Evolutionary conservation across 2,329 filamentous ascomycete species (phyloP).

Genomic region (Fusarium sp.): DNA sequence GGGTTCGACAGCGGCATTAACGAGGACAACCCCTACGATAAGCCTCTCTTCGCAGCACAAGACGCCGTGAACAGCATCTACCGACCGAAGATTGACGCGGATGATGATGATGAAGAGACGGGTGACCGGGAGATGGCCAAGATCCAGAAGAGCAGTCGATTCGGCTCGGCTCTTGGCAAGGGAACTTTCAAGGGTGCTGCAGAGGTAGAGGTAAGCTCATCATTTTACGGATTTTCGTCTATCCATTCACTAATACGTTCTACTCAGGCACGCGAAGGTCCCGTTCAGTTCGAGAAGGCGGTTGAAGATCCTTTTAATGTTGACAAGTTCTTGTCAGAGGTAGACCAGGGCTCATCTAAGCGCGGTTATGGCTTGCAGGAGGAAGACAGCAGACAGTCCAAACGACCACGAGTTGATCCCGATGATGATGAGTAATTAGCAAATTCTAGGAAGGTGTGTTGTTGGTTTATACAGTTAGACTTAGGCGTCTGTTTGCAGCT

Average conservation of each 20-base stretch:
- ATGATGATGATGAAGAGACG: conserved; percentile 81
- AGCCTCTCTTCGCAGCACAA: conserved; percentile 94
- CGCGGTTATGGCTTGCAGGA: conserved; percentile 83
- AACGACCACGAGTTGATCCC: conserved; percentile 78
- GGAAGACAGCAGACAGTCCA: conserved; percentile 68
- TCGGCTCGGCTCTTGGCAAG: conserved; percentile 85
- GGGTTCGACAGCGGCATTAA: conserved; percentile 95
- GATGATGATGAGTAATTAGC: conserved; percentile 61
- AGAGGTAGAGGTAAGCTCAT: conserved; percentile 76
- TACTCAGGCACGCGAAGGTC: conserved; percentile 79
- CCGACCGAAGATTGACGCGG: conserved; percentile 78
- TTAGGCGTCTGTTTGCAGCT: conserved; percentile 39
- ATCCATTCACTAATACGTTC: conserved; percentile 47
- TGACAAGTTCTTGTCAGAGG: conserved; percentile 91
- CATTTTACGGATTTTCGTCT: not conserved
- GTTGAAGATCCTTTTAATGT: conserved; percentile 89
- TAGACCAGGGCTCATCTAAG: conserved; percentile 72
- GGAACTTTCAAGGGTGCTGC: conserved; percentile 91
- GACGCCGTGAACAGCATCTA: conserved; percentile 97
- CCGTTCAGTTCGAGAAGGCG: conserved; percentile 97
- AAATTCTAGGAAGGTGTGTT: conserved; percentile 25
- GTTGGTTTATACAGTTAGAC: conserved; percentile 40
- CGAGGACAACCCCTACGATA: conserved; percentile 97
- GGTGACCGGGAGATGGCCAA: conserved; percentile 87
- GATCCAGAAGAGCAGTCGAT: conserved; percentile 86